Evolutionary conservation across 2,329 filamentous ascomycete species (phyloP).

Genomic region (Colletotrichum sp.): DNA sequence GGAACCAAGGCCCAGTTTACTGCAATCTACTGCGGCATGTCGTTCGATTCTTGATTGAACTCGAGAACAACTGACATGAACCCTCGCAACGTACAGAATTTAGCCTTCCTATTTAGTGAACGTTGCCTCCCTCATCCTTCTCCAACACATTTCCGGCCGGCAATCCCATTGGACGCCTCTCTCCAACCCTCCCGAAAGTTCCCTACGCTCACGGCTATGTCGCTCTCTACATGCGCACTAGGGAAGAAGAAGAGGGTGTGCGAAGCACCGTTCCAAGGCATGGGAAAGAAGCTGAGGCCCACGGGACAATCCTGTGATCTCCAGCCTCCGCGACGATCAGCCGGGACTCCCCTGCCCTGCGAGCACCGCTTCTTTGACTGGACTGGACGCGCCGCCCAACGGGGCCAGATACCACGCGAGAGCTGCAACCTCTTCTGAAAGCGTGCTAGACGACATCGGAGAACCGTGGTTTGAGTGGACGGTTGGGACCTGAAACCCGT

Average conservation of each 20-base stretch:
- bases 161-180: constrained; percentile 16
- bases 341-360: constrained; percentile 16
- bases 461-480: constrained; percentile 2
- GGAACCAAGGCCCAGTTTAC: background rate
- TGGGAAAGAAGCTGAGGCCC: constrained; percentile 12
- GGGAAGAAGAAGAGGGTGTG: background rate
- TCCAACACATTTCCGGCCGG: background rate
- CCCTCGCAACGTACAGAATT: background rate
- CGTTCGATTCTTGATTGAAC: background rate
- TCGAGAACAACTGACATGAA: constrained; percentile 1
- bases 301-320: constrained; percentile 25
- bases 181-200: constrained; percentile 14
- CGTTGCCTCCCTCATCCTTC: background rate
- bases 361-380: constrained; percentile 2
- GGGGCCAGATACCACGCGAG: constrained; percentile 17
- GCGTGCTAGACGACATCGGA: background rate
- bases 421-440: constrained; percentile 2
- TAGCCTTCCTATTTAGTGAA: background rate
- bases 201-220: background rate
- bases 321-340: constrained; percentile 24
- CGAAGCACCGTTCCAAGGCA: background rate
- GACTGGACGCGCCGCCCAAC: background rate
- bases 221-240: background rate
- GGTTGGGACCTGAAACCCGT: background rate
- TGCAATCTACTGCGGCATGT: background rate